Base-by-base conservation (phyloP, 202 grass and related monocot species). In the Miscanthus sacchariflorus region DNA sequence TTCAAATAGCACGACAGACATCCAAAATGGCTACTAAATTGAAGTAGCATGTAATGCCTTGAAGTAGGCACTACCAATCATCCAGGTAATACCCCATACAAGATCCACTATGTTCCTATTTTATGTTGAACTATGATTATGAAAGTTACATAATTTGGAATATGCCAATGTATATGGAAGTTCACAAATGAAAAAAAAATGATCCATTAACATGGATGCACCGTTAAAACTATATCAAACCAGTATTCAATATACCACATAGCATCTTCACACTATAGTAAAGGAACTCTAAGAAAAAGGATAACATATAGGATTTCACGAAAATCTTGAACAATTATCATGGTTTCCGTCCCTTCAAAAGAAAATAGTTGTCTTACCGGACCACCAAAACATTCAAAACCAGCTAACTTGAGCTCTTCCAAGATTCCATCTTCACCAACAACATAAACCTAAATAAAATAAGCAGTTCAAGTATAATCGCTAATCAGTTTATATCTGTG, bases 361-460 rank as follows among this genome's bases (percentile, higher is more conserved):
- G 81, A 78, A 35, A 74, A 74, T 36, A 68, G 14, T 10, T 28
- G 7, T 59, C 93, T 93, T 93, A 98, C 96, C 80, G 91, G 94
- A 81, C 96, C 96, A 90, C 96, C 96, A 38, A 98, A 94, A 74
- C 92, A 96, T 86, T 94, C 90, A 90, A 94, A 96, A 25, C 96
- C 96, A 84, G 93, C 96, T 81, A 95, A 85, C 43, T 81, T 89
- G 82, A 98, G 94, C 91, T 98, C 96, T 82, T 98, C 96, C 85
- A 94, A 84, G 74, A 98, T 98, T 81, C 96, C 96, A 70, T 96
- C 92, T 86, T 98, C 96, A 19, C 96, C 96, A 14, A 98, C 91
- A 85, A 96, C 96, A 89, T 96, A 98, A 82, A 98, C 91, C 96
- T 98, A 80, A 52, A 79, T 95, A 80, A 52, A 79, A 35, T 25